Evolutionary conservation across 352 stramenopile genomes (phyloP).

Genomic region (Phytophthora tubulina): DNA sequence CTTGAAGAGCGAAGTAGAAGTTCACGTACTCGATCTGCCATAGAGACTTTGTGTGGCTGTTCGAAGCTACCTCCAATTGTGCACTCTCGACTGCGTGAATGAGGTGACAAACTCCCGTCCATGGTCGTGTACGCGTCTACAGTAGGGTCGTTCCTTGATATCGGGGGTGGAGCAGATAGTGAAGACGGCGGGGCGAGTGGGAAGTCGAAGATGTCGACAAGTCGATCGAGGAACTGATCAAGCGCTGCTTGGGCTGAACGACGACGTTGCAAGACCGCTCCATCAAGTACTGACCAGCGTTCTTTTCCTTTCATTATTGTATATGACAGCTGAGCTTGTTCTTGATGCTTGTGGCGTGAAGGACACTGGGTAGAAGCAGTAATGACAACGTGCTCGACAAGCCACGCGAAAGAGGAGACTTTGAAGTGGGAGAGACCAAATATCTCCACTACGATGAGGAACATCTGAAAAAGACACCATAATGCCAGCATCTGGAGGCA

Average conservation of each 20-base stretch:
- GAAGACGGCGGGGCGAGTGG: constrained; percentile 29
- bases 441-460: constrained; percentile 4
- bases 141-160: constrained; percentile 10
- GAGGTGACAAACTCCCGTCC: constrained; percentile 10
- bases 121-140: constrained; percentile 28
- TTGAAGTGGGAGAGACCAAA: constrained; percentile 27
- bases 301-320: constrained; percentile 37
- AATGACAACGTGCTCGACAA: constrained; percentile 9
- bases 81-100: constrained; percentile 10
- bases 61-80: constrained; percentile 5
- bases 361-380: constrained; percentile 13
- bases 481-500: background rate
- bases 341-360: background rate
- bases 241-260: constrained; percentile 30
- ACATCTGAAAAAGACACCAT: constrained; percentile 15
- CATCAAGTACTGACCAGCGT: constrained; percentile 49
- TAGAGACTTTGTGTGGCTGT: constrained; percentile 11
- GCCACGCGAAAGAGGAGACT: constrained; percentile 24
- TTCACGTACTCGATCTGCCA: constrained; percentile 29
- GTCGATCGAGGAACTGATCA: constrained; percentile 45
- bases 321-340: background rate
- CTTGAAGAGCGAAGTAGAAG: constrained; percentile 8
- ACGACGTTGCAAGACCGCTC: constrained; percentile 38
- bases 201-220: constrained; percentile 60
- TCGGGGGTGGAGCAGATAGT: background rate